Percentiles rank a stretch among this genome's conserved stretches.
phyloP scores from a whole-genome alignment of 129 eudicot genomes.

The Gnaphalium uliginosum region DNA sequence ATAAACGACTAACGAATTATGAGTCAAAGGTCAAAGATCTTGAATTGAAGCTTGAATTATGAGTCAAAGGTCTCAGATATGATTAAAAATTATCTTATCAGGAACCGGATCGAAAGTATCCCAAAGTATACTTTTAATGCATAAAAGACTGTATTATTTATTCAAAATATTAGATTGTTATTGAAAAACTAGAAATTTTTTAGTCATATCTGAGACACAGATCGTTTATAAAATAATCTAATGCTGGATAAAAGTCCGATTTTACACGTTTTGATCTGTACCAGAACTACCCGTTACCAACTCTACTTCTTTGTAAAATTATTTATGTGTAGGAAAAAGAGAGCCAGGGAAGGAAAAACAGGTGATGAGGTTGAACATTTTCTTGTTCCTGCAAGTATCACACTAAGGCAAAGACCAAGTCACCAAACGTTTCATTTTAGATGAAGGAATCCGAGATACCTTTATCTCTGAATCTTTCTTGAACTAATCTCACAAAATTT shows the following conservation, averaged over 20 bases:
- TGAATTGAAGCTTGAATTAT: no score
- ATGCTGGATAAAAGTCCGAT: background rate
- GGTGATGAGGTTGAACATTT: conserved; percentile 83
- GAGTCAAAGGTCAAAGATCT: no score
- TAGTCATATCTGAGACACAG: background rate
- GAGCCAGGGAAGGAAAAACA: conserved; percentile 85
- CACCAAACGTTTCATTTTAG: conserved; percentile 58
- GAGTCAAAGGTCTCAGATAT: no score
- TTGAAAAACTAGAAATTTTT: background rate
- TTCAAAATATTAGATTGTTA: background rate
- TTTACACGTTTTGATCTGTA: background rate
- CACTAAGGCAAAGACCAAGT: conserved; percentile 67
- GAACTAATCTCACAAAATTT: background rate
- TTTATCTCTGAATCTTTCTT: background rate
- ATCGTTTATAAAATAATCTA: background rate
- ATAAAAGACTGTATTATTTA: background rate
- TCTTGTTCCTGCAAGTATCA: conserved; percentile 69
- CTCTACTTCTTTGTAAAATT: background rate
- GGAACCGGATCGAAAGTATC: background rate
- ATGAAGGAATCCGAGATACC: conserved; percentile 62
- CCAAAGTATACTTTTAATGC: background rate
- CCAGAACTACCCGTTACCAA: no score
- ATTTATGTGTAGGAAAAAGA: conserved; percentile 54
- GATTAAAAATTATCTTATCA: background rate
- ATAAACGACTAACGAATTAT: background rate